A percentile compares a stretch with the other conserved stretches of the same genome.
Conservation (phyloP, 2,329 filamentous ascomycete genomes). For the Alternaria burnsii region DNA sequence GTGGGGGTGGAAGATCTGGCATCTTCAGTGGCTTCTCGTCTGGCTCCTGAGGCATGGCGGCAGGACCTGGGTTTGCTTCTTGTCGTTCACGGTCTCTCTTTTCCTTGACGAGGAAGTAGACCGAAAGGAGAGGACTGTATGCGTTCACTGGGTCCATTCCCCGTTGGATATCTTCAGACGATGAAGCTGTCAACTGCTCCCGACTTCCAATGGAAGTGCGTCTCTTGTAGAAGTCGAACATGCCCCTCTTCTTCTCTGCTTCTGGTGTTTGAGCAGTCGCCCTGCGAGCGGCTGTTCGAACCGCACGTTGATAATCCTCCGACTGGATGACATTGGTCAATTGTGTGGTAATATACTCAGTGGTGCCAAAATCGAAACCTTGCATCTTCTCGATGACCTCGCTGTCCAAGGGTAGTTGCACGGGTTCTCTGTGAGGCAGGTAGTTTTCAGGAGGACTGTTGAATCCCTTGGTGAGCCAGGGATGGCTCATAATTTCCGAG, state of each 20-base stretch:
- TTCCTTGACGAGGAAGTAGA: constrained; percentile 96
- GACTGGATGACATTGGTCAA: constrained; percentile 88
- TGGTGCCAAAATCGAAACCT: constrained; percentile 93
- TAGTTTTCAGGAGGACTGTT: constrained; percentile 87
- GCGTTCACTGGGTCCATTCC: constrained; percentile 91
- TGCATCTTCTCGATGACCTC: constrained; percentile 93
- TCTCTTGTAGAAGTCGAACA: constrained; percentile 97
- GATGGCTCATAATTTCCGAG: constrained; percentile 90
- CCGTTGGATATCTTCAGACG: constrained; percentile 81
- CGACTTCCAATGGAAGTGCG: constrained; percentile 88
- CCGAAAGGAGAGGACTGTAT: constrained; percentile 88
- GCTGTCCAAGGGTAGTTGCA: constrained; percentile 83
- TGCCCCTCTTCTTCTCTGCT: constrained; percentile 82
- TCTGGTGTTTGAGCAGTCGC: constrained; percentile 65
- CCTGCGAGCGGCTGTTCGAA: constrained; percentile 75
- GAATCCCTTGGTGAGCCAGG: constrained; percentile 96
- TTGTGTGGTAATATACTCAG: constrained; percentile 82
- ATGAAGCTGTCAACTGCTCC: constrained; percentile 85
- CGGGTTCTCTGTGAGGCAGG: constrained; percentile 80
- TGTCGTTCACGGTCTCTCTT: constrained; percentile 82
- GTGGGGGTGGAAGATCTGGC: constrained; percentile 80
- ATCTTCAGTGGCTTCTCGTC: constrained; percentile 68
- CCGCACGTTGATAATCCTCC: constrained; percentile 88
- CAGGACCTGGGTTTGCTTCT: constrained; percentile 67
- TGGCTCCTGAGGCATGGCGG: constrained; percentile 64